phyloP scores from a whole-genome alignment of 2,329 filamentous ascomycete genomes.

The Verticillium longisporum region DNA sequence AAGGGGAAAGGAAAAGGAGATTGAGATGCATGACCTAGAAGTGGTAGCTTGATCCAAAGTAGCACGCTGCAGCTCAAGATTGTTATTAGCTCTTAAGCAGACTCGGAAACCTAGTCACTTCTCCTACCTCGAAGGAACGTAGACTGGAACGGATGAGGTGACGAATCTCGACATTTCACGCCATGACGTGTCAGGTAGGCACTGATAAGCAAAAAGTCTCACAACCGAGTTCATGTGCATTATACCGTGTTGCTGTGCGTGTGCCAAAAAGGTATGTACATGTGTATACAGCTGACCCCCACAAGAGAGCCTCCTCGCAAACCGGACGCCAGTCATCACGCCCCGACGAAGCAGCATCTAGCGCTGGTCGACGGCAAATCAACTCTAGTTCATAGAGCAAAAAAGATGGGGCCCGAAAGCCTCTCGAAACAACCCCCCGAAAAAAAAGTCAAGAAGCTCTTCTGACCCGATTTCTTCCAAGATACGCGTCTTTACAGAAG shows the following conservation, averaged over 20 bases:
- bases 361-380: not conserved
- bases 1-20: slow-evolving; percentile 1
- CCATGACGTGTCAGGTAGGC: no score
- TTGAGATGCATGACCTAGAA: not conserved
- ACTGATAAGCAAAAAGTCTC: not conserved
- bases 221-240: not conserved
- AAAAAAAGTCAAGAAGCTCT: not conserved
- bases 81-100: no score
- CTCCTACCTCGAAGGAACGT: no score
- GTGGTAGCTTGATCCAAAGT: no score
- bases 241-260: not conserved
- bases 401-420: not conserved
- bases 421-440: no score
- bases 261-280: not conserved
- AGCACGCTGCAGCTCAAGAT: no score
- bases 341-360: not conserved
- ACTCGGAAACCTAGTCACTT: no score
- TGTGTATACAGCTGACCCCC: not conserved
- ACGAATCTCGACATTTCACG: not conserved
- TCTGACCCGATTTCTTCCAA: not conserved
- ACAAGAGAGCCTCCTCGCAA: not conserved
- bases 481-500: slow-evolving; percentile 23
- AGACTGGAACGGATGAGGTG: not conserved
- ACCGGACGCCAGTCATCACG: not conserved
- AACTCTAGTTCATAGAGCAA: not conserved